Base-by-base conservation (phyloP, 2,329 filamentous ascomycete genomes). In the Xylariaceae sp. region DNA sequence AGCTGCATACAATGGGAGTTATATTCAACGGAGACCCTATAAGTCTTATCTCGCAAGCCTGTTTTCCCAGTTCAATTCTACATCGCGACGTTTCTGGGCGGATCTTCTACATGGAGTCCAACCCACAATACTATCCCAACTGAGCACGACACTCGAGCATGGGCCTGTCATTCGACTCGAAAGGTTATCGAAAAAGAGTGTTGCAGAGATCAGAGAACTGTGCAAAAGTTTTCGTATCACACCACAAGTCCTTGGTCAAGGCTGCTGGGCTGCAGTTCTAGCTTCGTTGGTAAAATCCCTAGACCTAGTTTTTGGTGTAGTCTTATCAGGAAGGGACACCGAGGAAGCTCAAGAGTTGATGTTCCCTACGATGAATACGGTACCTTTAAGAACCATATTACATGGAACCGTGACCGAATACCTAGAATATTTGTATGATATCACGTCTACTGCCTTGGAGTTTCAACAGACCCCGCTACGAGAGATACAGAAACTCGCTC, bases 361-460 rank as follows among this genome's bases (percentile, higher is more conserved):
- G 66, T 97, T 96, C 64, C 93, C 92, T 0, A 91, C 89, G 0
- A 96, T 97, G 89, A 97, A 96, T 66, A 96, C 92, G 0, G 85
- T 96, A 0, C 83, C 88, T 0, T 77, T 96, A 6, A 81, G 92
- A 9, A 81, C 81, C 1, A 78, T 92, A 2, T 69, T 96, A 2
- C 88, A 94, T 62, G 90, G 90, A 1, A 84, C 79, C 0, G 73
- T 81, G 0, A 59, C 70, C 0, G 80, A 85, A 0, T 86, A 95
- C 72, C 72, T 96, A 23, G 78, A 76, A 10, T 89, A 92, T 64
- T 79, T 92, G 59, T 91, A 96, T 65, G 81, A 86, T 2, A 87
- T 82, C 55, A 82, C 89, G 70, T 77, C 79, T 1, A 79, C 80
- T 20, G 81, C 91, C 24, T 76, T 84, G n/a, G 81, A 86, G 54